Percentiles rank a stretch among this genome's conserved stretches.
Evolutionary conservation across 2,329 filamentous ascomycete genomes (phyloP).

Genomic region (Apiospora arundinis): DNA sequence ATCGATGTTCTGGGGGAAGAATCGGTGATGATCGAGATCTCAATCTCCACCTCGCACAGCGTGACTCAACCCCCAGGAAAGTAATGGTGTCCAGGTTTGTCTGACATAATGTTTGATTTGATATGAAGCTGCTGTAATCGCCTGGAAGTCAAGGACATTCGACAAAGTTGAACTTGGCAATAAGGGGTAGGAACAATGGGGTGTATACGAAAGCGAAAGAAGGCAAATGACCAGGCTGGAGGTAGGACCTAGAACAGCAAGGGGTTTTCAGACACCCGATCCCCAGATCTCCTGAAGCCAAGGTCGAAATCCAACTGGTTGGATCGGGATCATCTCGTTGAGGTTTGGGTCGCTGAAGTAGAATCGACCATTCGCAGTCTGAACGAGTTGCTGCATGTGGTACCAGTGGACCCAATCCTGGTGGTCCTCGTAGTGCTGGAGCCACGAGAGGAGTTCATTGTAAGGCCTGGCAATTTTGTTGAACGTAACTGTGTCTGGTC

Average conservation of each 20-base stretch:
- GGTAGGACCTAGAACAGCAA: neutral
- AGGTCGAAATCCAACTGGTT: constrained; percentile 56
- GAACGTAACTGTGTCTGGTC: constrained; percentile 41
- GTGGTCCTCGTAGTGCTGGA: constrained; percentile 51
- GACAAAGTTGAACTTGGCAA: neutral
- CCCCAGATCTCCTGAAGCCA: constrained; percentile 62
- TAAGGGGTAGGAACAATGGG: neutral
- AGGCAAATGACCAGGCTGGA: neutral
- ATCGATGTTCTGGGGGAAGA: neutral
- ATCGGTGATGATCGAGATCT: neutral
- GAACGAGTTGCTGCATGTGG: constrained; percentile 67
- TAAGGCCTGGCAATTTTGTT: constrained; percentile 46
- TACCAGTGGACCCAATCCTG: constrained; percentile 56
- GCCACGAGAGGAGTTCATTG: constrained; percentile 47
- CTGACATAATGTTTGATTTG: neutral
- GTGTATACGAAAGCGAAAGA: neutral
- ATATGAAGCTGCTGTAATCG: neutral
- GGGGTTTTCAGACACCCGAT: constrained; percentile 25
- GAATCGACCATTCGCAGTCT: constrained; percentile 72
- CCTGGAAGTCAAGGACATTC: neutral
- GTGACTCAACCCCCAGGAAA: neutral
- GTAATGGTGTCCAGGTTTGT: neutral
- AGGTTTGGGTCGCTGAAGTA: constrained; percentile 67
- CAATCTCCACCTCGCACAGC: neutral
- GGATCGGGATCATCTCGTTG: constrained; percentile 56